Percentiles rank a stretch among this genome's conserved stretches.
These are phyloP conservation scores for Aspergillus ibericus DNA, from an alignment of 2,329 filamentous ascomycete species.

Conservation along the genomic window DNA sequence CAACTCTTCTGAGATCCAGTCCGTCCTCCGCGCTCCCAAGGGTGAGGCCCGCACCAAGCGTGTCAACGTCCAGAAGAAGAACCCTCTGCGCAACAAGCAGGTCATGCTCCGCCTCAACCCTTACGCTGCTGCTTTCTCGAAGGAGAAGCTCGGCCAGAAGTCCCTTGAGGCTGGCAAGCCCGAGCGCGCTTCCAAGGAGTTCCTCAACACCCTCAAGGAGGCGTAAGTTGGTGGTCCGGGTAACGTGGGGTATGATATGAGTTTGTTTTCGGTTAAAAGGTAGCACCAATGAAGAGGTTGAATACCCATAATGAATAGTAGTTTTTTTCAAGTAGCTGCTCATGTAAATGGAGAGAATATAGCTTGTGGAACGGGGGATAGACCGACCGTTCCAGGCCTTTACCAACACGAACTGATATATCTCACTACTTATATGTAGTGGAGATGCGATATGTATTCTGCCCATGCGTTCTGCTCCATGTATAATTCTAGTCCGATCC, in stretches of 20 bases:
- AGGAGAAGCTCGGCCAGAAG: constrained; percentile 78
- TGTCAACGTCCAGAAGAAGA: constrained; percentile 96
- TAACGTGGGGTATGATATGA: constrained; percentile 22
- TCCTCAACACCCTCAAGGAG: constrained; percentile 54
- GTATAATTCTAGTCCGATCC: too few species aligned
- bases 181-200: constrained; percentile 52
- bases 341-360: too few species aligned
- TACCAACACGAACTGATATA: too few species aligned
- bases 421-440: too few species aligned
- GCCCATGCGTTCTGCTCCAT: too few species aligned
- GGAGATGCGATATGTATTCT: too few species aligned
- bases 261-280: constrained; percentile 24
- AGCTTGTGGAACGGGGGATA: too few species aligned
- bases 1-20: constrained; percentile 99
- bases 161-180: constrained; percentile 65
- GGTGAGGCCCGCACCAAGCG: constrained; percentile 89
- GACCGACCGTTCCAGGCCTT: too few species aligned
- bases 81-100: constrained; percentile 98
- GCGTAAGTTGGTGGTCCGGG: constrained; percentile 43
- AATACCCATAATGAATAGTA: background rate
- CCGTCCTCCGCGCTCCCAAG: constrained; percentile 87
- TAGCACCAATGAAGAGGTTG: constrained; percentile 23
- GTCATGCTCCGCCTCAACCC: constrained; percentile 98
- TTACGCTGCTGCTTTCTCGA: constrained; percentile 86
- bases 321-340: background rate